Base-by-base conservation (phyloP, 176 grass and related monocot species). In the Triticum timopheevii region DNA sequence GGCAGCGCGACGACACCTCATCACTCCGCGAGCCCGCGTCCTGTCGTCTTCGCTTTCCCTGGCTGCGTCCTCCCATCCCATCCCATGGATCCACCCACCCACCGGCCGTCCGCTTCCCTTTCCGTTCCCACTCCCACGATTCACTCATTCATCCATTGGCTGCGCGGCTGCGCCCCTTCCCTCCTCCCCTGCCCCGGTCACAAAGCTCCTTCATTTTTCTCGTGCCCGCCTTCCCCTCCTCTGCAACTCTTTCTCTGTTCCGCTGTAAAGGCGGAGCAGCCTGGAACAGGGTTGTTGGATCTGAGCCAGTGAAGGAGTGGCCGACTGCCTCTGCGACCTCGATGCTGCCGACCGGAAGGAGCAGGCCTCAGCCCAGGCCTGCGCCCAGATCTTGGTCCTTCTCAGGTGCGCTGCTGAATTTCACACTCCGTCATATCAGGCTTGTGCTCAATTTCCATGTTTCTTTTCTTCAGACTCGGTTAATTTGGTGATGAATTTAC, bases 301-400 rank as follows among this genome's bases (percentile, higher is more conserved):
- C 81, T 54, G 50, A 54, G 35, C 42, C 25, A 35, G 30, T 50
- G 11, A 44, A 44, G 42, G 40, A 30, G 13, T 47, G 61, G 2
- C 17, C 5, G 34, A 5, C 79, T n/a, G 10, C 5, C 19, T 47
- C 25, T 36, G 15, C 40, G 44, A 45, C 6, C 31, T 24, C 68
- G 78, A 97, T 97, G 95, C 87, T 97, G 78, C 91, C 93, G 11
- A 76, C 85, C 70, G 87, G 47, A 65, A 83, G 95, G 47, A 91
- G 76, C 88, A 94, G 93, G 88, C 92, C 91, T 20, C 93, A 91
- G 93, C 87, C 83, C 62, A 95, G 95, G 87, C 85, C 93, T 61
- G 65, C 44, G 8, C 24, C 79, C 45, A 93, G 95, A 93, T 95
- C 91, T 89, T 97, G 89, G 89, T 97, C 89, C 52, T 97, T 97